Percentiles rank a stretch among this genome's conserved stretches.
Evolutionary conservation across 768 basidiomycete species (phyloP).

Genomic region (Lactarius evosmus): DNA sequence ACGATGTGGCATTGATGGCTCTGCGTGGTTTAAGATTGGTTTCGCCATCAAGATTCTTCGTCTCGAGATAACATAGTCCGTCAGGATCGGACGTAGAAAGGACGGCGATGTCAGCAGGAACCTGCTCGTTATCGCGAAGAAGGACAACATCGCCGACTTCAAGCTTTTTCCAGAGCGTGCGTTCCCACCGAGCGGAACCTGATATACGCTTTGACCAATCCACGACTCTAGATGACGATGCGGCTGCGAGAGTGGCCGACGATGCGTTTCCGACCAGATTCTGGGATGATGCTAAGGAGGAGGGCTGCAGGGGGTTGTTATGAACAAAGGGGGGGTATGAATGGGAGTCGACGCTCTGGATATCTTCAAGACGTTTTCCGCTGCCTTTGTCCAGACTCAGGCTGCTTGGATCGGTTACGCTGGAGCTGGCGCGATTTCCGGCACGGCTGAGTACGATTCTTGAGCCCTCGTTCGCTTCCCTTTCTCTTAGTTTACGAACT

Average conservation of each 20-base stretch:
- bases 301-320: slow-evolving; percentile 22
- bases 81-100: slow-evolving; percentile 90
- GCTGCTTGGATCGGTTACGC: slow-evolving; percentile 36
- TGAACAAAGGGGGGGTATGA: slow-evolving; percentile 28
- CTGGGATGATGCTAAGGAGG: slow-evolving; percentile 19
- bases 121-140: slow-evolving; percentile 89
- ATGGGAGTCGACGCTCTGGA: slow-evolving; percentile 35
- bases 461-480: slow-evolving; percentile 66
- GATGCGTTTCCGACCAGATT: slow-evolving; percentile 7
- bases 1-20: slow-evolving; percentile 70
- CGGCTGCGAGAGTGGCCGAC: slow-evolving; percentile 16
- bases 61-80: slow-evolving; percentile 92
- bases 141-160: slow-evolving; percentile 96
- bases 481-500: slow-evolving; percentile 77
- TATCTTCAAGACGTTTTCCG: slow-evolving; percentile 34
- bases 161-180: slow-evolving; percentile 98
- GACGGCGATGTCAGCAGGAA: slow-evolving; percentile 93
- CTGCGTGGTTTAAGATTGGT: slow-evolving; percentile 91
- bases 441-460: slow-evolving; percentile 56
- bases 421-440: slow-evolving; percentile 30
- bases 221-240: slow-evolving; percentile 56
- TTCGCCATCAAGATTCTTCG: slow-evolving; percentile 97
- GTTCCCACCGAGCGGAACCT: slow-evolving; percentile 84
- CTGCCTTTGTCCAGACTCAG: slow-evolving; percentile 21
- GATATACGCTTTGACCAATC: slow-evolving; percentile 67